phyloP scores from a whole-genome alignment of 1,139 yeast genomes.

The Yamadazyma oceani region DNA sequence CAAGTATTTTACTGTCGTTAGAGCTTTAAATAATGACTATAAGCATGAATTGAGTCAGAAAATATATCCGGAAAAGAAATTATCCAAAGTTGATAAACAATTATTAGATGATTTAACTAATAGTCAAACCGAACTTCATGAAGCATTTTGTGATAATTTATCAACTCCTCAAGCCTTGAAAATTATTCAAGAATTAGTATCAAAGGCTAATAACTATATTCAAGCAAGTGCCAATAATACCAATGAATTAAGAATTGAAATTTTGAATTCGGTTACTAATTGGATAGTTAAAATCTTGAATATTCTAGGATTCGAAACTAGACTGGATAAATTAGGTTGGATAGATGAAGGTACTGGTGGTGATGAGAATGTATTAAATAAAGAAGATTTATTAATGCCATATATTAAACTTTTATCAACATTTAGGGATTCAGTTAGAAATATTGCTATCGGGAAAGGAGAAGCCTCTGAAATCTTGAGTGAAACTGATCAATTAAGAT shows the following conservation, averaged over 20 bases:
- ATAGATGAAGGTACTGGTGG: slow-evolving; percentile 30
- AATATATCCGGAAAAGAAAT: slow-evolving; percentile 54
- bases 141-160: slow-evolving; percentile 84
- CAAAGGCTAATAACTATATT: slow-evolving; percentile 71
- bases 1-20: slow-evolving; percentile 80
- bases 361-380: slow-evolving; percentile 25
- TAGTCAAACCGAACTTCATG: slow-evolving; percentile 66
- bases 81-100: slow-evolving; percentile 51
- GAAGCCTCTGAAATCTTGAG: slow-evolving; percentile 55
- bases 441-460: slow-evolving; percentile 65
- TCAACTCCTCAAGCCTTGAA: slow-evolving; percentile 76
- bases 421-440: slow-evolving; percentile 81
- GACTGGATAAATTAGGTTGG: slow-evolving; percentile 83
- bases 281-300: slow-evolving; percentile 72
- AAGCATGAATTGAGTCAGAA: slow-evolving; percentile 50
- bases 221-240: slow-evolving; percentile 48
- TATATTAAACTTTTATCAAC: slow-evolving; percentile 72
- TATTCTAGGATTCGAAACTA: slow-evolving; percentile 72
- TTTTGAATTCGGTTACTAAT: slow-evolving; percentile 58
- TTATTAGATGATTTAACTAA: slow-evolving; percentile 51
- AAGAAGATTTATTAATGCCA: slow-evolving; percentile 75
- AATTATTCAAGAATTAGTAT: slow-evolving; percentile 63
- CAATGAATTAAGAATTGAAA: slow-evolving; percentile 57
- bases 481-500: slow-evolving; percentile 40
- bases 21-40: slow-evolving; percentile 70